Conservation (phyloP, 2,329 filamentous ascomycete species). For the Exophiala calicioides region DNA sequence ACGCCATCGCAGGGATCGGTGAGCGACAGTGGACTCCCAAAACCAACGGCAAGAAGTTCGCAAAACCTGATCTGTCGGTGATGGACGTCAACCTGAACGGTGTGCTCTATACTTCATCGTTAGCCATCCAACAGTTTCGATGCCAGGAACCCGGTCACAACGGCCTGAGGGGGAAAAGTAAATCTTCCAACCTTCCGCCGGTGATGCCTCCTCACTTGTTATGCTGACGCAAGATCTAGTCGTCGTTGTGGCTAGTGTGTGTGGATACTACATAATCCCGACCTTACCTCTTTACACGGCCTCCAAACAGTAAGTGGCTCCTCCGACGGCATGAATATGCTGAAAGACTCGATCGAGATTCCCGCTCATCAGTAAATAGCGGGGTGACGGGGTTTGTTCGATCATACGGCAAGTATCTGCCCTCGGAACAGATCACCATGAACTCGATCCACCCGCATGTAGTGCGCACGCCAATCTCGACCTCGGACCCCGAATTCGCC, state of each 20-base stretch:
- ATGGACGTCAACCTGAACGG: conserved; percentile 45
- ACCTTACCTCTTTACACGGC: conserved; percentile 45
- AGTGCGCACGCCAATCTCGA: conserved; percentile 37
- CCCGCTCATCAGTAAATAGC: too few relatives aligned
- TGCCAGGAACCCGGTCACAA: conserved; percentile 37
- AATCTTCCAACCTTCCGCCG: too few relatives aligned
- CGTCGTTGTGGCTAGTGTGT: conserved; percentile 39
- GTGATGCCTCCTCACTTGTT: too few relatives aligned
- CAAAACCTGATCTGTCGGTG: conserved; percentile 40
- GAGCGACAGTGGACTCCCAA: conserved; percentile 39
- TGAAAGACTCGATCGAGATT: too few relatives aligned
- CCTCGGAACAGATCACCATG: conserved; percentile 41
- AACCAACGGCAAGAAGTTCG: conserved; percentile 31
- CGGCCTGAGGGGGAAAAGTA: conserved; percentile 43
- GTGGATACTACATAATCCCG: conserved; percentile 44
- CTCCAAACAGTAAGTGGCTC: conserved; percentile 12
- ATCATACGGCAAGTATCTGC: conserved; percentile 44
- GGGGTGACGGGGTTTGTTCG: conserved; percentile 28
- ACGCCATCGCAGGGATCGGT: conserved; percentile 43
- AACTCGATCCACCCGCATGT: conserved; percentile 47
- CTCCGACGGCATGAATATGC: too few relatives aligned
- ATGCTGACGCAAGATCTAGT: conserved; percentile 10
- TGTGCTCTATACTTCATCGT: conserved; percentile 41
- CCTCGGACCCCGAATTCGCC: conserved; percentile 41
- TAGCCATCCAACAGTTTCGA: conserved; percentile 47